Evolutionary conservation across 2,329 filamentous ascomycete genomes (phyloP), one percentile per base, ranked within the genome.

Genomic region (Hymenoscyphus infarciens): DNA sequence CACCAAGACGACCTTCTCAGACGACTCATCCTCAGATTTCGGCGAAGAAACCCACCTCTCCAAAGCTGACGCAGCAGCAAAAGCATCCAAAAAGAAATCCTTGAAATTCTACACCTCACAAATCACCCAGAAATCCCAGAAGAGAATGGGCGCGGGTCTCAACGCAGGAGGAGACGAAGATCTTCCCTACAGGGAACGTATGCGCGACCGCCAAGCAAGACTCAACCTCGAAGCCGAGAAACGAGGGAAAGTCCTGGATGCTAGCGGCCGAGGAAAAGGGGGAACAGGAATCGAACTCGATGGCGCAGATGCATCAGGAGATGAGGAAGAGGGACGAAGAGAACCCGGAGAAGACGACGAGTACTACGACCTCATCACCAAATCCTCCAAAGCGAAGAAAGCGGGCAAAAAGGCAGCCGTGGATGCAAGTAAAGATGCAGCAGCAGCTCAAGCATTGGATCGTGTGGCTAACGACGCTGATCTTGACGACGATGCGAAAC

Each of bases 41-140:
- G 95, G 94, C 70, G 95, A 99, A 72, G 88, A 91, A 16, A 79
- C 81, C 3, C 83, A 98, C 63, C 91, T 92, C 60, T 86, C 87
- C 11, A 83, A 87, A 65, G 87, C 94, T 64, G 62, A 61, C 15
- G 89, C 91, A 0, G 90, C 90, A 52, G 91, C 96, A 72, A 99
- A 99, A 78, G 90, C 88, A 0, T 85, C 86, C 64, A 90, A 90
- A 76, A 97, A 95, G 82, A 97, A 96, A 81, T 92, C 87, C 67
- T 84, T 99, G 63, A 90, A 92, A 66, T 99, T 99, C 82, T 99
- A 99, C 83, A 98, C 96, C 2, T 97, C 93, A 2, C 95, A 99
- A 75, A 95, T 99, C 68, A 89, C 91, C 31, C 94, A 98, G 75
- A 98, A 97, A 78, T 87, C 91, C 62, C 96, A 92, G 79, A 93